Conservation (phyloP, 148 eudicot species). For the Arbutus unedo region DNA sequence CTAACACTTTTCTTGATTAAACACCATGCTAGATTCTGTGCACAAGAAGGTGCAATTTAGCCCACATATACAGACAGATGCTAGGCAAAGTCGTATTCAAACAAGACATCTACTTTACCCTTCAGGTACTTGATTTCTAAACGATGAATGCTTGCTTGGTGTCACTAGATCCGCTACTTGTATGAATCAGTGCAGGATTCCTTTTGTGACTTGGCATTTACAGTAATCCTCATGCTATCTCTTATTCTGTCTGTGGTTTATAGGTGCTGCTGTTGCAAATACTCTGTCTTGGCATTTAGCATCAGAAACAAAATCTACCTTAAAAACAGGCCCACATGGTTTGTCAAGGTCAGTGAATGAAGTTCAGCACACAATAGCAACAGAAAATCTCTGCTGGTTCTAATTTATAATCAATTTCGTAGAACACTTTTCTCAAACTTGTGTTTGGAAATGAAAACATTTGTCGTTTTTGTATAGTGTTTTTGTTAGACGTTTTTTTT, state of each 20-base stretch:
- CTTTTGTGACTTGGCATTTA: constrained; percentile 7
- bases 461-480: neutral
- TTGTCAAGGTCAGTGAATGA: constrained; percentile 51
- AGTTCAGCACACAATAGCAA: neutral
- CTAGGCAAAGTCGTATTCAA: constrained; percentile 56
- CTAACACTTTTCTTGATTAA: constrained; percentile 6
- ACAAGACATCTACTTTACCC: constrained; percentile 59
- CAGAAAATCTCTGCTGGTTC: neutral
- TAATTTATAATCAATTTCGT: neutral
- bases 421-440: neutral
- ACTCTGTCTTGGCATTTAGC: constrained; percentile 95
- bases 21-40: constrained; percentile 44
- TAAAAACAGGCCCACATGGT: constrained; percentile 52
- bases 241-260: constrained; percentile 7
- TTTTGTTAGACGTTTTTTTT: neutral
- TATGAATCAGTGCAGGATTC: neutral
- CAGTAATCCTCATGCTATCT: neutral
- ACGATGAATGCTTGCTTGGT: neutral
- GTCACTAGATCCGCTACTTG: neutral
- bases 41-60: constrained; percentile 92
- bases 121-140: constrained; percentile 45
- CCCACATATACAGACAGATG: constrained; percentile 55
- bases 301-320: constrained; percentile 64
- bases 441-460: neutral
- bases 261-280: constrained; percentile 70